A percentile compares a stretch with the other conserved stretches of the same genome.
Conservation (phyloP, 495 filamentous ascomycete genomes). For the Aspergillus baeticus region DNA sequence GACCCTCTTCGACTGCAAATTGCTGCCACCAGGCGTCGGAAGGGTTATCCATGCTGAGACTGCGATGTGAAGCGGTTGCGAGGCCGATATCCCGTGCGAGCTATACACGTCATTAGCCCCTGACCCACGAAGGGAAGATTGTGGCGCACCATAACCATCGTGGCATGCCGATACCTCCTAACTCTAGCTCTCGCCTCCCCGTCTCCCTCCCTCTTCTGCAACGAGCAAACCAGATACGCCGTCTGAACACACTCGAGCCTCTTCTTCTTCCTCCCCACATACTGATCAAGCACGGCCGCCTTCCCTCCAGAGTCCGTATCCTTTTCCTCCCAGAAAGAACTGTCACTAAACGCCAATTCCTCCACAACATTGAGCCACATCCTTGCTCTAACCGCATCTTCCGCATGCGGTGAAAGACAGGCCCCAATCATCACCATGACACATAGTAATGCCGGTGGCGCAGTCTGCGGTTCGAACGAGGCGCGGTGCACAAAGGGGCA, state of each 20-base stretch:
- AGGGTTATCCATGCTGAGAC: constrained; percentile 3
- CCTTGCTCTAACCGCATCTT: constrained; percentile 6
- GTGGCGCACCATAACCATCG: constrained; percentile 23
- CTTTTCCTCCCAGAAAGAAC: constrained; percentile 11
- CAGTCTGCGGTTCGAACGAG: constrained; percentile 14
- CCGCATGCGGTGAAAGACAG: constrained; percentile 18
- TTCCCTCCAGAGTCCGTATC: neutral
- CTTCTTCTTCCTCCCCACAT: constrained; percentile 13
- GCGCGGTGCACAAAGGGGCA: constrained; percentile 26
- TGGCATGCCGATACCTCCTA: constrained; percentile 23
- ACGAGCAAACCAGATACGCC: constrained; percentile 24
- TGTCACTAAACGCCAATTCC: constrained; percentile 20
- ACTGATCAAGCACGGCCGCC: neutral
- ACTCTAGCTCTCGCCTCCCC: constrained; percentile 21
- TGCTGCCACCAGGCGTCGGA: constrained; percentile 21
- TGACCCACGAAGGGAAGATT: neutral
- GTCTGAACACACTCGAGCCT: constrained; percentile 21
- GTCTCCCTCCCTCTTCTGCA: constrained; percentile 26
- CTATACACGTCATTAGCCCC: constrained; percentile 9
- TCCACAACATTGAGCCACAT: constrained; percentile 21
- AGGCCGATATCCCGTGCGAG: constrained; percentile 21
- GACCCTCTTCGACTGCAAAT: constrained; percentile 21
- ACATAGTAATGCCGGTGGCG: constrained; percentile 14
- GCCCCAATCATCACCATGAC: constrained; percentile 27
- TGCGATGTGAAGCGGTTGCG: constrained; percentile 16